Conservation (phyloP, 768 basidiomycete species). For the Lactarius vividus region DNA sequence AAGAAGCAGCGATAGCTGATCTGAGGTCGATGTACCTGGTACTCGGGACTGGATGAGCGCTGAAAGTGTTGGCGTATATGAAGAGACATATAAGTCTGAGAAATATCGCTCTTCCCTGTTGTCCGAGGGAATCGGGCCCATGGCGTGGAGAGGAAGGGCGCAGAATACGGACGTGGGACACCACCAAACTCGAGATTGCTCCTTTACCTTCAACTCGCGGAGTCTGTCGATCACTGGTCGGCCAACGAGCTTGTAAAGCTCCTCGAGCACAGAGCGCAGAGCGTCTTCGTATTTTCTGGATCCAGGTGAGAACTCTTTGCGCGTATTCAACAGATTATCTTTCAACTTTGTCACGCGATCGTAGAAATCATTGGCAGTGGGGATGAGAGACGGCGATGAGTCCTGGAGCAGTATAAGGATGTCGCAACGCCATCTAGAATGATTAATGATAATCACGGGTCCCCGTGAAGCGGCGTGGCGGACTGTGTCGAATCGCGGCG, state of each 20-base stretch:
- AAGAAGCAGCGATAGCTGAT: neutral
- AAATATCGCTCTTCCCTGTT: neutral
- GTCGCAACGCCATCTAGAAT: constrained; percentile 1
- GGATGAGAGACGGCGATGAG: neutral
- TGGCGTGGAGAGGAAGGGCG: constrained; percentile 18
- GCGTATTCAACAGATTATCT: neutral
- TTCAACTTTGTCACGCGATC: neutral
- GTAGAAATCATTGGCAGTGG: neutral
- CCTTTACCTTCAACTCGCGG: neutral
- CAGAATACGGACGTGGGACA: neutral
- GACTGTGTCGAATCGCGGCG: neutral
- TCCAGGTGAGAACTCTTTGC: neutral
- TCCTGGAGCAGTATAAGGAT: constrained; percentile 3
- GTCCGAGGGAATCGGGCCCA: constrained; percentile 3
- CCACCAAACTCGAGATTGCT: neutral
- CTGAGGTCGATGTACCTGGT: no score
- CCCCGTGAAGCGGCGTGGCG: constrained; percentile 2
- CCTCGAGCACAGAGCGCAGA: neutral
- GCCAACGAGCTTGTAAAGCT: constrained; percentile 1
- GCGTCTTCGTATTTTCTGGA: neutral
- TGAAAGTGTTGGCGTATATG: constrained; percentile 1
- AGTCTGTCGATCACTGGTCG: neutral
- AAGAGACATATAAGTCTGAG: neutral
- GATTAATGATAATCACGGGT: constrained; percentile 15
- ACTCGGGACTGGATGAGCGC: constrained; percentile 6